Base-by-base conservation (phyloP, 176 grass and related monocot species). In the Musa troglodytarum region DNA sequence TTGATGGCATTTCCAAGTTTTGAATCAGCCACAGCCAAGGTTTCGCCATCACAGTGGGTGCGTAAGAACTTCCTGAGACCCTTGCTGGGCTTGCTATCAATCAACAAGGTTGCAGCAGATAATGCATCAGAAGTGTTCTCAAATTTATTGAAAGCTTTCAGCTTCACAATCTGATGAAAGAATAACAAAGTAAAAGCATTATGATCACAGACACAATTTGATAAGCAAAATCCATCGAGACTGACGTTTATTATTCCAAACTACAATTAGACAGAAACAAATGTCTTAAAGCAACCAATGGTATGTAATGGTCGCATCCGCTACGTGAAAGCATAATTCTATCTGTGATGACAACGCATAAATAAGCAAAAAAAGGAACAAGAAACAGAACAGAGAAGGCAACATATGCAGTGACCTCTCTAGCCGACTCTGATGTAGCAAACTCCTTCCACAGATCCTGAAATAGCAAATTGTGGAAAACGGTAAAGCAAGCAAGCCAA, bases 141-240 rank as follows among this genome's bases (percentile, higher is more conserved):
- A 52, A 99, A 99, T 78, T 99, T 99, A 78, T 74, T 92, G 69
- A 99, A 99, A 76, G 91, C 88, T 90, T 99, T 85, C 23, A 99
- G 83, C 81, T 99, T 88, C 29, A 99, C 96, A 52, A 99, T 91
- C 96, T 99, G 64, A 82, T 79, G 50, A 16, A 83, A 22, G 3
- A 71, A 16, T 1, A 71, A 79, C 1, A 13, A 21, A 63, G 50
- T 25, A 15, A 56, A 54, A 8, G 5, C 1, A 49, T 65, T 24
- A n/a, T 22, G 8, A 70, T 16, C 11, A 50, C 0, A 49, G 7
- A 22, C n/a, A 9, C 24, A 51, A 11, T 22, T 21, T 50, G 10
- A 72, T 12, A 2, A 49, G 26, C 26, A 68, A 29, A 16, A 11
- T 11, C 24, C 24, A 49, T 68, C 6, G 17, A 50, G 17, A 43